A percentile compares a stretch with the other conserved stretches of the same genome.
These are phyloP conservation scores for Euphorbia celastroides DNA, from an alignment of 441 rosid genomes.

Conservation along the genomic window DNA sequence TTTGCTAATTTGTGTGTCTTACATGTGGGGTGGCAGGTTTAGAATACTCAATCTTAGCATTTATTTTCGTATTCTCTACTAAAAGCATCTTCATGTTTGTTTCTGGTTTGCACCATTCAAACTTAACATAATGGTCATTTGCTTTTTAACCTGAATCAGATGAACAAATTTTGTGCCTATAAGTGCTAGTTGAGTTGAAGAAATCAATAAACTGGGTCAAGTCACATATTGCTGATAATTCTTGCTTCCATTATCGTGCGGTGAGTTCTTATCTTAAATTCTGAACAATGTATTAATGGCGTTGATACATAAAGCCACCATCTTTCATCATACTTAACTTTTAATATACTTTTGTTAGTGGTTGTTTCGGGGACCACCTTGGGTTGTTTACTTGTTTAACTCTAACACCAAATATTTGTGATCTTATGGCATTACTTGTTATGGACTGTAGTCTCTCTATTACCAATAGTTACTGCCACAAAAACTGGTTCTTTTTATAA, in stretches of 20 bases:
- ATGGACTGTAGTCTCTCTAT: neutral
- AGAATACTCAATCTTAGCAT: neutral
- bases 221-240: conserved; percentile 78
- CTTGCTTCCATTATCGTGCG: conserved; percentile 84
- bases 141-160: conserved; percentile 14
- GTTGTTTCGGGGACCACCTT: no score
- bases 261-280: conserved; percentile 39
- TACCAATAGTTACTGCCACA: no score
- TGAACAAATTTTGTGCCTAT: conserved; percentile 18
- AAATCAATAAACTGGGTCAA: conserved; percentile 72
- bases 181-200: conserved; percentile 69
- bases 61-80: conserved; percentile 2
- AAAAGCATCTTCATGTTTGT: conserved; percentile 14
- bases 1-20: neutral
- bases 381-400: no score
- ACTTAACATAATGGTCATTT: neutral
- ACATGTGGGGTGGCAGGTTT: neutral
- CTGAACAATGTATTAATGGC: conserved; percentile 3
- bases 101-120: conserved; percentile 7
- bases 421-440: neutral
- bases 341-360: no score
- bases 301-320: no score
- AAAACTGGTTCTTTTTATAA: neutral
- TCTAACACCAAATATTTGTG: neutral
- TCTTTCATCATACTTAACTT: no score